phyloP scores from a whole-genome alignment of 257 asterid species.

The Asclepias syriaca region DNA sequence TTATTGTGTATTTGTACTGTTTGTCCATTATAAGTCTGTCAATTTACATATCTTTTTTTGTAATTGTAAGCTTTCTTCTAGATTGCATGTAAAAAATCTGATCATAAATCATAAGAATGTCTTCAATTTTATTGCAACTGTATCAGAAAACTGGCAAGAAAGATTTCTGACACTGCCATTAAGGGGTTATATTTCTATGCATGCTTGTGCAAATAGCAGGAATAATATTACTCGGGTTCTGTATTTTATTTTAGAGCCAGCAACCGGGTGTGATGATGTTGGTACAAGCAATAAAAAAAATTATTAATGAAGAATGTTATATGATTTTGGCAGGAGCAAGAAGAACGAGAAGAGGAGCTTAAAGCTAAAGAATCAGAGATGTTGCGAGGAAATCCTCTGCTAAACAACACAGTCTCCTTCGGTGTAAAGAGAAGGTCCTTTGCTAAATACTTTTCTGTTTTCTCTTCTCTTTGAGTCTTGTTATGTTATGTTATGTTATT shows the following conservation, averaged over 20 bases:
- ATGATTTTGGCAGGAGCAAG: slow-evolving; percentile 46
- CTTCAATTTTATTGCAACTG: not conserved
- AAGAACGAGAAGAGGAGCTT: slow-evolving; percentile 70
- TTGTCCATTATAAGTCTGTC: not conserved
- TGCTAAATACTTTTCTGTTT: not conserved
- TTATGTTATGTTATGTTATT: no score
- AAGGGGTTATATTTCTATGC: not conserved
- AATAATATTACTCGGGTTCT: no score
- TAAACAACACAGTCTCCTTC: slow-evolving; percentile 67
- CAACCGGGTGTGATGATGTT: no score
- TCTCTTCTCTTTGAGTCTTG: no score
- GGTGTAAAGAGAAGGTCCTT: slow-evolving; percentile 75
- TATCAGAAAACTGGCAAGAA: not conserved
- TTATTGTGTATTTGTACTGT: not conserved
- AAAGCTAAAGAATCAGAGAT: slow-evolving; percentile 81
- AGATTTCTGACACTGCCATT: not conserved
- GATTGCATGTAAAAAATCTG: not conserved
- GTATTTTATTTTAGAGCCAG: not conserved
- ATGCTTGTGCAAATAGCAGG: no score
- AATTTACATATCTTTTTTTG: not conserved
- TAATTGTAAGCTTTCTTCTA: not conserved
- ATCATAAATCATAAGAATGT: not conserved
- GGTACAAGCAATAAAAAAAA: no score
- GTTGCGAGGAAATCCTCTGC: slow-evolving; percentile 75
- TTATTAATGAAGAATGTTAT: no score